A percentile compares a stretch with the other conserved stretches of the same genome.
Evolutionary conservation across 768 basidiomycete genomes (phyloP).

Genomic region (Russula virescens): DNA sequence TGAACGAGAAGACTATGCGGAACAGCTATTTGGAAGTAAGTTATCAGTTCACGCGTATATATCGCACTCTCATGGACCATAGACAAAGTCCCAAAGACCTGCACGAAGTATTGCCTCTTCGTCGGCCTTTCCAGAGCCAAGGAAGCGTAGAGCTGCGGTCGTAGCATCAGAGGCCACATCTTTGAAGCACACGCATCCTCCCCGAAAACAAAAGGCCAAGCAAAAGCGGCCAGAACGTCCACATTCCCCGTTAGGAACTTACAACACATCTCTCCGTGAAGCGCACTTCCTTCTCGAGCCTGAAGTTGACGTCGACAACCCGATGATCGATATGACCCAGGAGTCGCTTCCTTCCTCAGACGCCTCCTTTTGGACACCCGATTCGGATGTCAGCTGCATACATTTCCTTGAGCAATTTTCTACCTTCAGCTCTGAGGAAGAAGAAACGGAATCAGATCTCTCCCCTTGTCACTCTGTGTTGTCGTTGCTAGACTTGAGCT

Average conservation of each 20-base stretch:
- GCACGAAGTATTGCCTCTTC: constrained; percentile 5
- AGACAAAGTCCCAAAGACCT: constrained; percentile 11
- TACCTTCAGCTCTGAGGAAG: neutral
- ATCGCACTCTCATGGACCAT: neutral
- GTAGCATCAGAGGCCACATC: constrained; percentile 1
- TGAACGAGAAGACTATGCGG: constrained; percentile 23
- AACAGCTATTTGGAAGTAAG: constrained; percentile 22
- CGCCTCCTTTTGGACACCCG: neutral
- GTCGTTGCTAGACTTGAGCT: constrained; percentile 24
- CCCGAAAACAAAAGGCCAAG: constrained; percentile 11
- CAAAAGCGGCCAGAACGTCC: constrained; percentile 3
- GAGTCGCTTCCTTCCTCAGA: constrained; percentile 1
- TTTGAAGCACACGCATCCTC: constrained; percentile 7
- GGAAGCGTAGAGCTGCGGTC: constrained; percentile 21
- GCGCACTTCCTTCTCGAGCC: neutral
- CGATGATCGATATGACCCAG: neutral
- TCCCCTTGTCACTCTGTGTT: constrained; percentile 16
- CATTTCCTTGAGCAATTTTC: constrained; percentile 11
- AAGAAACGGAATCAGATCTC: constrained; percentile 1
- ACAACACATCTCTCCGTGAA: neutral
- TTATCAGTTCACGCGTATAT: neutral
- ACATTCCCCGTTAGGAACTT: neutral
- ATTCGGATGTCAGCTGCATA: neutral
- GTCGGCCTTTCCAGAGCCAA: constrained; percentile 5
- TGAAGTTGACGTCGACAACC: constrained; percentile 1